These are phyloP conservation scores for Zalaria obscura DNA, from an alignment of 2,329 filamentous ascomycete genomes.

Conservation along the genomic window DNA sequence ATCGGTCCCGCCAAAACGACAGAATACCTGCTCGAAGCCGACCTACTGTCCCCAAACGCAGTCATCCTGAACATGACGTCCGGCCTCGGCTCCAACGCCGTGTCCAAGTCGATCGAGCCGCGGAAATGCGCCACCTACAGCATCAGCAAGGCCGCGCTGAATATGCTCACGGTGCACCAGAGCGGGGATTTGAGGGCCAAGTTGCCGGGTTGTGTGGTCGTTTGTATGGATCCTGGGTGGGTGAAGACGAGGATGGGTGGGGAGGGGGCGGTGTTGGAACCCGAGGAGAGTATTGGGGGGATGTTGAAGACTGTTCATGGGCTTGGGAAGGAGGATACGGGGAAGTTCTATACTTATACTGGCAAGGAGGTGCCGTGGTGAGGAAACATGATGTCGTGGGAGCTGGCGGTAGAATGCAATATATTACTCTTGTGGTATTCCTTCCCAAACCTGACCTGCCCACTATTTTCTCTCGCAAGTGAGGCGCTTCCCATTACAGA, in stretches of 20 bases:
- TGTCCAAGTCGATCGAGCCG: constrained; percentile 13
- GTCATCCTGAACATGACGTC: constrained; percentile 21
- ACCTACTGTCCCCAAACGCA: constrained; percentile 16
- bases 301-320: constrained; percentile 23
- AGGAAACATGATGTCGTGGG: too few species aligned
- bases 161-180: constrained; percentile 30
- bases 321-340: constrained; percentile 19
- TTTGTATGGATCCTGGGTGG: constrained; percentile 29
- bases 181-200: constrained; percentile 22
- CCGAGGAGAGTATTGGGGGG: constrained; percentile 21
- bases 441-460: too few species aligned
- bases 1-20: constrained; percentile 32
- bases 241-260: constrained; percentile 30
- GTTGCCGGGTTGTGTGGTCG: constrained; percentile 16
- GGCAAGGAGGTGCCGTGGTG: constrained; percentile 21
- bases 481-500: too few species aligned
- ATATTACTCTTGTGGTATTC: too few species aligned
- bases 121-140: constrained; percentile 25
- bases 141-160: constrained; percentile 29
- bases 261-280: constrained; percentile 23
- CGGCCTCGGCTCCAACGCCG: constrained; percentile 18
- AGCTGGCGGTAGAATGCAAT: too few species aligned
- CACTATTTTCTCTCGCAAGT: too few species aligned
- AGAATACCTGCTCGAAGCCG: constrained; percentile 18
- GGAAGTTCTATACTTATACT: constrained; percentile 23